A percentile compares a stretch with the other conserved stretches of the same genome.
These are phyloP conservation scores for Pichia thaimueangensis DNA, from an alignment of 805 yeast genomes.

Conservation along the genomic window DNA sequence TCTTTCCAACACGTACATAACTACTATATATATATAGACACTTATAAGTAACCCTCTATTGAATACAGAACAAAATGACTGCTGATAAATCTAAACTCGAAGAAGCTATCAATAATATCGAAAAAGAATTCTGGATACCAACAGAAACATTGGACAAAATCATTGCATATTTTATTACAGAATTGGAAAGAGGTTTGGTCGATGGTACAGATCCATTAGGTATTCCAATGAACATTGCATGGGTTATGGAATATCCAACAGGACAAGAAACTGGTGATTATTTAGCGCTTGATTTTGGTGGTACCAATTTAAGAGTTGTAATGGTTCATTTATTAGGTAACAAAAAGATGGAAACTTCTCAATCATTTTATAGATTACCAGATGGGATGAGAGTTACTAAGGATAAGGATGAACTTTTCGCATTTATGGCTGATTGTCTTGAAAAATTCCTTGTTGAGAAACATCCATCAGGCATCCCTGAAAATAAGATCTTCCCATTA, in stretches of 20 bases:
- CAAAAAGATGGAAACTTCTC: conserved; percentile 79
- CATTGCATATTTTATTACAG: conserved; percentile 44
- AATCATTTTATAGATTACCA: conserved; percentile 83
- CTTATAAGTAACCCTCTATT: no score
- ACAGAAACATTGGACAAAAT: conserved; percentile 37
- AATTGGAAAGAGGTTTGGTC: conserved; percentile 45
- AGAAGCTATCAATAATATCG: conserved; percentile 27
- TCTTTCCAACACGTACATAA: no score
- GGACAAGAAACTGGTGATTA: conserved; percentile 55
- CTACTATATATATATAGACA: no score
- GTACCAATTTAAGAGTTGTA: conserved; percentile 56
- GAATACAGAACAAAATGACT: conserved; percentile 4
- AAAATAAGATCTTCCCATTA: conserved; percentile 55
- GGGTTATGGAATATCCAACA: conserved; percentile 56
- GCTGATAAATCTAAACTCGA: conserved; percentile 18
- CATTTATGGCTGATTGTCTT: conserved; percentile 81
- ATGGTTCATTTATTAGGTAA: conserved; percentile 55
- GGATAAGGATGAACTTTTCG: conserved; percentile 71
- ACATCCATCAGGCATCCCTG: conserved; percentile 62
- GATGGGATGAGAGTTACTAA: conserved; percentile 70
- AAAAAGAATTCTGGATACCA: conserved; percentile 37
- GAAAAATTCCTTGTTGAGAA: conserved; percentile 60
- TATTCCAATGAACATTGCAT: conserved; percentile 55
- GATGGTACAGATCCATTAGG: conserved; percentile 42
- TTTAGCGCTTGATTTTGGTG: conserved; percentile 57